Evolutionary conservation across 2,329 filamentous ascomycete genomes (phyloP).

Genomic region (Ceratocystiopsis sp.): DNA sequence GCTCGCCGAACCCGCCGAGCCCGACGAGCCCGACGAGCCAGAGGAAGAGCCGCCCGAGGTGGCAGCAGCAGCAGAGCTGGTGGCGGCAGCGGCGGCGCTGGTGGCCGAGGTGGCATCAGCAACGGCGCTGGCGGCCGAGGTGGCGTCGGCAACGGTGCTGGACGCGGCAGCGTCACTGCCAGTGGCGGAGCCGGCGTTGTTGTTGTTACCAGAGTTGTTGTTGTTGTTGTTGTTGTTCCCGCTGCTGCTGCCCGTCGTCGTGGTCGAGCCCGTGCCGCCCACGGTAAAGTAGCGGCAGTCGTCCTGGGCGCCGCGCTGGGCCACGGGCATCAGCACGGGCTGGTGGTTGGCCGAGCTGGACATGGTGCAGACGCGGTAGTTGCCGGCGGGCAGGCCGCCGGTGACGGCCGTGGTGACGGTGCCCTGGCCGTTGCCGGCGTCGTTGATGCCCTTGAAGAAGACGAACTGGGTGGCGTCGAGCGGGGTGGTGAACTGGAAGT

Average conservation of each 20-base stretch:
- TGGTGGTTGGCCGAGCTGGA: conserved; percentile 47
- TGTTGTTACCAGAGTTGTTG: conserved; percentile 7
- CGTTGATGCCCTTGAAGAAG: conserved; percentile 54
- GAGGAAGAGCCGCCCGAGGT: conserved; percentile 7
- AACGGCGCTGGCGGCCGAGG: conserved; percentile 5
- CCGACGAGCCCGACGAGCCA: conserved; percentile 2
- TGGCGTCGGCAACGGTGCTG: conserved; percentile 6
- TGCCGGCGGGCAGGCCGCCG: conserved; percentile 41
- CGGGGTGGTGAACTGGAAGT: conserved; percentile 31
- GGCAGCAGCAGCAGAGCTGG: conserved; percentile 1
- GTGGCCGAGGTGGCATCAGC: background rate
- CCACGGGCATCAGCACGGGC: conserved; percentile 48
- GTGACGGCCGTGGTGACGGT: conserved; percentile 34
- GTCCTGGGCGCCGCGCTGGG: conserved; percentile 49
- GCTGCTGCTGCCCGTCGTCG: no score
- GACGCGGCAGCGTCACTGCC: conserved; percentile 6
- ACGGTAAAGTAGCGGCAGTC: conserved; percentile 46
- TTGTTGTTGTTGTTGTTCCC: conserved; percentile 4
- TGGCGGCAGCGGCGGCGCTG: conserved; percentile 6
- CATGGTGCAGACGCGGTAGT: conserved; percentile 51
- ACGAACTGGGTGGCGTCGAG: conserved; percentile 36
- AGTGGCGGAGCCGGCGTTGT: conserved; percentile 10
- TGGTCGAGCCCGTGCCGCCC: no score
- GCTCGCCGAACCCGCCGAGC: conserved; percentile 4
- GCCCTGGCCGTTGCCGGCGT: conserved; percentile 38